A percentile compares a stretch with the other conserved stretches of the same genome.
phyloP scores from a whole-genome alignment of 2,329 filamentous ascomycete genomes.

The Rugonectria rugulosa region DNA sequence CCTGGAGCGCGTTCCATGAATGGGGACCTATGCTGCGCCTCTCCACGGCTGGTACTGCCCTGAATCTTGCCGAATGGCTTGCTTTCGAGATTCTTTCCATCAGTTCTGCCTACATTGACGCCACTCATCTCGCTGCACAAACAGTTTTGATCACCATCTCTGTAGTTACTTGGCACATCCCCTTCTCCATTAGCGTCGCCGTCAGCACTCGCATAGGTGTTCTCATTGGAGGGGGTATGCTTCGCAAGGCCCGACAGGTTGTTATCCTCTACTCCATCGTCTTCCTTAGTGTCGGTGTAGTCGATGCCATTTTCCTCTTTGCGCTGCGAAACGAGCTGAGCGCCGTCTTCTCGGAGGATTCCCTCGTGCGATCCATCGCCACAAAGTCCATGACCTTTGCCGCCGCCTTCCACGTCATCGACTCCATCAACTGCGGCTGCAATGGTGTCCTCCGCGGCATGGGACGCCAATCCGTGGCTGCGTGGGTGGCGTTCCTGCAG shows the following conservation, averaged over 20 bases:
- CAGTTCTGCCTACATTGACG: conserved; percentile 53
- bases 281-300: background rate
- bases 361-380: background rate
- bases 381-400: conserved; percentile 9
- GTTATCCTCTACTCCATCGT: conserved; percentile 7
- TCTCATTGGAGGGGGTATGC: conserved; percentile 1
- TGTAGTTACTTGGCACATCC: conserved; percentile 52
- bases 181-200: conserved; percentile 52
- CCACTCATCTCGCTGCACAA: conserved; percentile 51
- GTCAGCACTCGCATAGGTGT: conserved; percentile 37
- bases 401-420: conserved; percentile 10
- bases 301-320: conserved; percentile 7
- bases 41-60: conserved; percentile 48
- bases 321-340: conserved; percentile 1
- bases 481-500: conserved; percentile 9
- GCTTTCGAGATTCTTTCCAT: conserved; percentile 55
- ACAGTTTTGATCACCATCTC: conserved; percentile 50
- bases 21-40: conserved; percentile 51
- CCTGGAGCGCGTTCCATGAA: conserved; percentile 44
- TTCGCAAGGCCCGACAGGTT: background rate
- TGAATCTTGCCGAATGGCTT: conserved; percentile 52
- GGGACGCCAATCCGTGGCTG: conserved; percentile 10
- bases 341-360: conserved; percentile 8
- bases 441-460: conserved; percentile 6
- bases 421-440: conserved; percentile 13